Evolutionary conservation across 441 rosid genomes (phyloP), one percentile per base, ranked within the genome.

Genomic region (Oxalis stricta): DNA sequence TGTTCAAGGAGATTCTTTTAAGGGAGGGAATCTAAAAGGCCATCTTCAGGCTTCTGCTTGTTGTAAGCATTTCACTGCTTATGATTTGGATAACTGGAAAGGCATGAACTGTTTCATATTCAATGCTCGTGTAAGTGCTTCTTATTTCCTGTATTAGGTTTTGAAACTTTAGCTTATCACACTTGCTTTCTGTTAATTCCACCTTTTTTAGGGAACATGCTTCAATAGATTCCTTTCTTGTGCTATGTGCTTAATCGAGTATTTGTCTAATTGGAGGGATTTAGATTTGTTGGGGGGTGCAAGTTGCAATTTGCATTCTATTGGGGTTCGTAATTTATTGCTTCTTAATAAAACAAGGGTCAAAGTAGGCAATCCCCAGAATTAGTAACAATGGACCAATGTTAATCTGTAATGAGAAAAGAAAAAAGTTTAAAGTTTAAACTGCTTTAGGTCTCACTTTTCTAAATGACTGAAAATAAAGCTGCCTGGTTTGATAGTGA

Each of bases 41-140:
- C 65, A 63, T 4, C 92, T 89, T 18, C 84, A 74, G 66, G 84
- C 84, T 33, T 79, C 97, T 3, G 94, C 97, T 55, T 79, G 97
- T 42, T 82, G 95, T 68, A 87, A 87, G 64, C 97, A 87, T 61
- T 81, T 78, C 41, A 79, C 89, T 1, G 93, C 93, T 21, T 79
- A 81, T 44, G 95, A 87, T 65, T 61, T 81, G 77, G 95, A 88
- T 29, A 66, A 69, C 7, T 84, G 95, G 95, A 77, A 81, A 36
- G 81, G 75, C 33, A 33, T 64, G 18, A 76, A 62, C 38, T 78
- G 95, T 4, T 79, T 65, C 60, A 67, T 56, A 30, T 84, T 84
- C 9, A 69, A 84, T 58, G 91, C 95, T 41, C 64, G 50, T 43
- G 93, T 82, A 73, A 55, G 61, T 48, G 17, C n/a, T n/a, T n/a